Evolutionary conservation across 495 filamentous ascomycete species (phyloP).

Genomic region (Aspergillus heteromorphus): DNA sequence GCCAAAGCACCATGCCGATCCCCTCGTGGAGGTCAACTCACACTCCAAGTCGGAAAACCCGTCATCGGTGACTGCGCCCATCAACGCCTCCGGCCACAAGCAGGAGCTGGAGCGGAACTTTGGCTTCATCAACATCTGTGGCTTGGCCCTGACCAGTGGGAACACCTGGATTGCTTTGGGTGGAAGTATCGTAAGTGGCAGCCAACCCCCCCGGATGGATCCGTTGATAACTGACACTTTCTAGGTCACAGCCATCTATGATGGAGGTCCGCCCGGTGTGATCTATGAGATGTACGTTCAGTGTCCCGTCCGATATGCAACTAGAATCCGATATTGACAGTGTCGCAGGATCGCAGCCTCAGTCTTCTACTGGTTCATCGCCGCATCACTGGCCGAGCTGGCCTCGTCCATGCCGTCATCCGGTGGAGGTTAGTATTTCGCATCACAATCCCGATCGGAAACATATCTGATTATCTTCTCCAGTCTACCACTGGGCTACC

Average conservation of each 20-base stretch:
- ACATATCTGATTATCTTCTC: neutral
- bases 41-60: neutral
- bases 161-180: slow-evolving; percentile 17
- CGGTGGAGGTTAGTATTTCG: slow-evolving; percentile 47
- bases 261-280: slow-evolving; percentile 14
- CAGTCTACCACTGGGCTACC: slow-evolving; percentile 77
- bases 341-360: slow-evolving; percentile 10
- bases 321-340: neutral
- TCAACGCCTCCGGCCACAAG: slow-evolving; percentile 15
- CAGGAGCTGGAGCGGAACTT: slow-evolving; percentile 16
- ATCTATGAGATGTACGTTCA: slow-evolving; percentile 14
- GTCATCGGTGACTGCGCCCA: neutral
- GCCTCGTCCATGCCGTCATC: slow-evolving; percentile 74
- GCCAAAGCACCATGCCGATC: neutral
- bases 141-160: slow-evolving; percentile 13
- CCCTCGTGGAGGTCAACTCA: neutral
- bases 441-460: neutral
- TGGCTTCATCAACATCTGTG: slow-evolving; percentile 15
- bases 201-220: neutral
- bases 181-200: slow-evolving; percentile 11
- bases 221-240: neutral
- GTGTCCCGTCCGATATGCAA: neutral
- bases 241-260: slow-evolving; percentile 7
- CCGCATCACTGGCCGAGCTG: slow-evolving; percentile 35
- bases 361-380: slow-evolving; percentile 19